Evolutionary conservation across 2,329 filamentous ascomycete species (phyloP).

Genomic region (Neonectria ditissima): DNA sequence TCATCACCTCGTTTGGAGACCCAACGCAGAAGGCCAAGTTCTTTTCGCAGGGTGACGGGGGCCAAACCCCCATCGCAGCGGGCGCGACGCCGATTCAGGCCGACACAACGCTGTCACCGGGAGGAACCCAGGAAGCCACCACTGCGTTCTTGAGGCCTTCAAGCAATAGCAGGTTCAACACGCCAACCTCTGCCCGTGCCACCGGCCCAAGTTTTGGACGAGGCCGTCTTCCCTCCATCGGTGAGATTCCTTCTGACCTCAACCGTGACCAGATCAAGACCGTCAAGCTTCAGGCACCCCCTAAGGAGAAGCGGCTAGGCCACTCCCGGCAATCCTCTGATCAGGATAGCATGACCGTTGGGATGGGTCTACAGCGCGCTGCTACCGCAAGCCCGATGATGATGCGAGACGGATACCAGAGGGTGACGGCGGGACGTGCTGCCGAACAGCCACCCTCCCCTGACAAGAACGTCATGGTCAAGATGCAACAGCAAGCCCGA

Average conservation of each 20-base stretch:
- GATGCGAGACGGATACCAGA: conserved; percentile 61
- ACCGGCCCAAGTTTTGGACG: conserved; percentile 71
- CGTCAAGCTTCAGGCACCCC: conserved; percentile 37
- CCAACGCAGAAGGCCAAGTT: conserved; percentile 72
- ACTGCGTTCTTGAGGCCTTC: conserved; percentile 77
- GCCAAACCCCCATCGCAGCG: conserved; percentile 80
- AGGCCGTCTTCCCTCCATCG: conserved; percentile 81
- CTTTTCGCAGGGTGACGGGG: conserved; percentile 67
- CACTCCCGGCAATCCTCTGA: conserved; percentile 55
- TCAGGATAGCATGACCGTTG: conserved; percentile 57
- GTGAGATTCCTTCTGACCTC: conserved; percentile 62
- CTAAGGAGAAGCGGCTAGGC: conserved; percentile 41
- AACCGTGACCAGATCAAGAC: conserved; percentile 47
- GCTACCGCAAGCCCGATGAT: conserved; percentile 77
- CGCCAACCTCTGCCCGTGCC: conserved; percentile 72
- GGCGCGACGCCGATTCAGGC: conserved; percentile 88
- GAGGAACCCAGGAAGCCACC: conserved; percentile 67
- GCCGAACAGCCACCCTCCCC: conserved; percentile 70
- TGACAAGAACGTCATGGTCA: conserved; percentile 68
- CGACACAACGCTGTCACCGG: conserved; percentile 75
- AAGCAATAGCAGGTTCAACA: conserved; percentile 76
- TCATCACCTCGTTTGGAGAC: conserved; percentile 89
- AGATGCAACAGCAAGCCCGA: conserved; percentile 64
- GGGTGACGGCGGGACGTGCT: conserved; percentile 47
- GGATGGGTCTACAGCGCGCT: conserved; percentile 69